Evolutionary conservation across 306 rosid species (phyloP), one percentile per base, ranked within the genome.

Genomic region (Prunus armeniaca): DNA sequence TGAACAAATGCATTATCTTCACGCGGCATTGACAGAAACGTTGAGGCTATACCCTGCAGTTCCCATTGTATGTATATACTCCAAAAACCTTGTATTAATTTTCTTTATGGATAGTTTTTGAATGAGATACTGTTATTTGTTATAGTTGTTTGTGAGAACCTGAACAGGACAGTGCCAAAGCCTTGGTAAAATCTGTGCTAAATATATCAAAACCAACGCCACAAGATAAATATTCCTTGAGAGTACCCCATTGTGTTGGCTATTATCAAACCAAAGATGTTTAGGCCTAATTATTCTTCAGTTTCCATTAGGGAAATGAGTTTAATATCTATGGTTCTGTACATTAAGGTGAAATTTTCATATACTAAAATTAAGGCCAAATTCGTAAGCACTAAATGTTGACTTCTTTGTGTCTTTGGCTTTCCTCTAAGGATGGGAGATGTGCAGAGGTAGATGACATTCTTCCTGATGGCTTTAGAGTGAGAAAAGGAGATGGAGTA

Each of bases 1-100:
- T 14, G 93, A 93, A 10, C 70, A 79, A 81, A 89, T 93, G 98
- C 98, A 89, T 47, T 88, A 89, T 87, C 97, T 93, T 70, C 97
- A 93, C 72, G 97, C 97, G 9, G 76, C 96, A 6, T 28, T 93
- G 30, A 81, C 97, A 8, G 93, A 93, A 71, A 93, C 97, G 68
- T 78, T 93, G 78, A 93, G 96, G 83, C 82, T 91, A 3, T 91
- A 91, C 79, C 95, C 97, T 86, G 89, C 89, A 2, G 89, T 86
- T 25, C 97, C 97, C 27, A 0, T 57, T 28, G 98, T 90, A 86
- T 70, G 65, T 38, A 9, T n/a, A 12, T 27, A 50, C 74, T 49
- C 2, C 2, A 47, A 56, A 9, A 58, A 58, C 34, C 34, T 1
- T 6, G 2, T 24, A 10, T 24, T 4, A 12, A 24, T 58, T 56